Conservation (phyloP, 208 protist genomes). For the Acanthamoeba lugdunensis region DNA sequence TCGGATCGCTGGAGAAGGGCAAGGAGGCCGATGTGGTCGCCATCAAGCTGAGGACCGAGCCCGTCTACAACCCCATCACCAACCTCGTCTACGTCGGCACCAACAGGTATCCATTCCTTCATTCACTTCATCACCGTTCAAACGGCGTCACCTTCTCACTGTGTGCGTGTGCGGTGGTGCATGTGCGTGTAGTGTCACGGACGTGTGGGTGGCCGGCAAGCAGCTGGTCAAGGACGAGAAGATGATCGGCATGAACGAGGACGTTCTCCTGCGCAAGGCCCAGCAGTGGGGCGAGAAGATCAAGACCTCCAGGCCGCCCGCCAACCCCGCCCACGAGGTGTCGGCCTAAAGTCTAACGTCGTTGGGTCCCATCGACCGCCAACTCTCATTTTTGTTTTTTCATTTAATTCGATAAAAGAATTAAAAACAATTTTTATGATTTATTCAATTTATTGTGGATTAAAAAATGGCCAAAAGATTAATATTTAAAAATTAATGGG, state of each 20-base stretch:
- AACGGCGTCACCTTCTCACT: background rate
- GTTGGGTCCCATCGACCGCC: too few species aligned
- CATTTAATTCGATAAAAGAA: too few species aligned
- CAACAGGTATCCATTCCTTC: background rate
- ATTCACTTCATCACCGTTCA: too few species aligned
- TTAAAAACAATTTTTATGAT: too few species aligned
- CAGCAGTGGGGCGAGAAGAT: slow-evolving; percentile 58
- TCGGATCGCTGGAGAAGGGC: slow-evolving; percentile 77
- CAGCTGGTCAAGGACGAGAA: slow-evolving; percentile 76
- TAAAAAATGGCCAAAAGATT: background rate
- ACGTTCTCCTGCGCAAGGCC: slow-evolving; percentile 57
- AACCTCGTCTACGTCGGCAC: slow-evolving; percentile 81
- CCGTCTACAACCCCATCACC: slow-evolving; percentile 82
- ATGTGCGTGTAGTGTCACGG: slow-evolving; percentile 53
- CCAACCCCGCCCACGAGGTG: background rate
- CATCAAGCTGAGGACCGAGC: slow-evolving; percentile 74
- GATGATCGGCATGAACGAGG: slow-evolving; percentile 75
- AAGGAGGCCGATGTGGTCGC: slow-evolving; percentile 80
- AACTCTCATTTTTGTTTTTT: too few species aligned
- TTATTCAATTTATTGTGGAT: too few species aligned
- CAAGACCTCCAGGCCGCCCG: slow-evolving; percentile 13
- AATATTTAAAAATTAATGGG: background rate
- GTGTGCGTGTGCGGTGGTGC: background rate
- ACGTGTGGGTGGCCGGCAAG: slow-evolving; percentile 83
- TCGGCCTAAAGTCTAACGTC: background rate